Evolutionary conservation across 169 alveolate genomes (phyloP).

Genomic region (Plasmodium falciparum): DNA sequence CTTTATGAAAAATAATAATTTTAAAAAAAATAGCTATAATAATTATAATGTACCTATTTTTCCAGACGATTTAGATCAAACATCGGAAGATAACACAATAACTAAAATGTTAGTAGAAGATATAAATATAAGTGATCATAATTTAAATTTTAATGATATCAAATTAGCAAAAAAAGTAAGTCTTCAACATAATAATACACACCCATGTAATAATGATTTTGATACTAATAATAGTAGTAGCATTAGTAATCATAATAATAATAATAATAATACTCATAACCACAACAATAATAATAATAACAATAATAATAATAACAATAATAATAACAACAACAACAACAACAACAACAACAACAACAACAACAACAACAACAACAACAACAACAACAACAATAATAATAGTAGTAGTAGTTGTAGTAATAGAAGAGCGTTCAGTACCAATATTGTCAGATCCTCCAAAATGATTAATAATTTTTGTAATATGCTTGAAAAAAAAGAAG

Average conservation of each 20-base stretch:
- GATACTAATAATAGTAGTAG: not conserved
- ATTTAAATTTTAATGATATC: not conserved
- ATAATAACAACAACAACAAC: too few relatives aligned
- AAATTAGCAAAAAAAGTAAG: slow-evolving; percentile 1
- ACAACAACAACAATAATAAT: too few relatives aligned
- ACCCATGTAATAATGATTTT: not conserved
- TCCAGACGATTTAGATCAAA: slow-evolving; percentile 71
- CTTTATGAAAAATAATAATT: too few relatives aligned
- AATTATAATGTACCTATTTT: slow-evolving; percentile 28
- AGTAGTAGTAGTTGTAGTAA: too few relatives aligned
- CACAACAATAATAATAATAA: too few relatives aligned
- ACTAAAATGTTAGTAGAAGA: not conserved
- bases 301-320: too few relatives aligned
- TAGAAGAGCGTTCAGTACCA: too few relatives aligned
- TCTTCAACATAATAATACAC: not conserved
- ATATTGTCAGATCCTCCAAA: not conserved
- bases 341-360: too few relatives aligned
- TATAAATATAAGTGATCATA: not conserved
- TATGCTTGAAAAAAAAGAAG: not conserved
- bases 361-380: too few relatives aligned
- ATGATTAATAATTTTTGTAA: not conserved
- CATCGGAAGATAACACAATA: slow-evolving; percentile 6
- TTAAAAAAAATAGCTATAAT: not conserved
- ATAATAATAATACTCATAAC: too few relatives aligned
- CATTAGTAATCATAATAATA: not conserved